phyloP scores from a whole-genome alignment of 306 rosid species.

The Cicer cuneatum region DNA sequence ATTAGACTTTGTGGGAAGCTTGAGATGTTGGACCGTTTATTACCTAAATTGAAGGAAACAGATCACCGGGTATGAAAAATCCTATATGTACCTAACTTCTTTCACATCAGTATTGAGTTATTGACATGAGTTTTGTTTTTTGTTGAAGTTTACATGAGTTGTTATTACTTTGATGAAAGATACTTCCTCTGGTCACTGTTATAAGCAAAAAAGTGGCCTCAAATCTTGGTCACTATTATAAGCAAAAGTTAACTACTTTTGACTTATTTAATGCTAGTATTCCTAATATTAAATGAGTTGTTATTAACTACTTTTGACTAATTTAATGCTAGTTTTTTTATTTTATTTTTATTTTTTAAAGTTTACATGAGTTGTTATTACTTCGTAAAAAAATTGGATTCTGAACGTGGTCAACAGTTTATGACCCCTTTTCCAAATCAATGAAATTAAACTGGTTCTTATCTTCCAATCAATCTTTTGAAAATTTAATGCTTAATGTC shows the following conservation, averaged over 20 bases:
- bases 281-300: no score
- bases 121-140: no score
- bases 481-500: conserved; percentile 25
- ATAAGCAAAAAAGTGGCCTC: no score
- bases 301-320: no score
- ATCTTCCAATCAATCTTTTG: conserved; percentile 9
- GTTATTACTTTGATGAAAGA: no score
- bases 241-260: no score
- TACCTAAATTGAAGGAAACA: conserved; percentile 93
- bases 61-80: conserved; percentile 89
- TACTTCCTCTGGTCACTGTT: no score
- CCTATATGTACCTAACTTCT: conserved; percentile 33
- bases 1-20: conserved; percentile 98
- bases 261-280: no score
- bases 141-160: no score
- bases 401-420: conserved; percentile 28
- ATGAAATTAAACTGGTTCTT: conserved; percentile 20
- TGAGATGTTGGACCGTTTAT: conserved; percentile 95
- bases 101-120: conserved; percentile 3
- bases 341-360: no score
- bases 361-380: conserved; percentile 7
- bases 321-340: no score
- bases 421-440: conserved; percentile 28
- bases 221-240: no score
- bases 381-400: background rate